These are phyloP conservation scores for Apiospora rasikravindrae DNA, from an alignment of 2,329 filamentous ascomycete species.

Conservation along the genomic window DNA sequence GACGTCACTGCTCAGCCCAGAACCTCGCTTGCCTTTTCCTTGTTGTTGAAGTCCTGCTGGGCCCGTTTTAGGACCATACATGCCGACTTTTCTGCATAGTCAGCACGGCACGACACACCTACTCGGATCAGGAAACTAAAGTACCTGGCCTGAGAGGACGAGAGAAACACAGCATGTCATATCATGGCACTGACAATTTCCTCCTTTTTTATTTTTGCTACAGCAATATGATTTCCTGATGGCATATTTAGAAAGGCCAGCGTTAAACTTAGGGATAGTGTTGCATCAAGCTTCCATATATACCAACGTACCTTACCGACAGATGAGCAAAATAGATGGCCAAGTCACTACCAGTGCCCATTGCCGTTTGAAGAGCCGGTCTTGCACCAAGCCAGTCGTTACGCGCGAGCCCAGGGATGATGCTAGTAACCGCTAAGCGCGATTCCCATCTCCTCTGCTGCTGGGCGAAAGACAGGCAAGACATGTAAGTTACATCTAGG, in stretches of 20 bases:
- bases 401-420: background rate
- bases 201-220: background rate
- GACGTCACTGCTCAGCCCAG: background rate
- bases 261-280: background rate
- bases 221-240: background rate
- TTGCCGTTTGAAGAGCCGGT: background rate
- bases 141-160: background rate
- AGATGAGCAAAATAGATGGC: background rate
- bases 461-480: background rate
- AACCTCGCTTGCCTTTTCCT: background rate
- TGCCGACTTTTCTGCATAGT: background rate
- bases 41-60: background rate
- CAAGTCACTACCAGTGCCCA: background rate
- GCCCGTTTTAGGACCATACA: background rate
- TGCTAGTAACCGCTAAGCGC: background rate
- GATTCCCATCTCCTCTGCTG: background rate
- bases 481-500: slow-evolving; percentile 11
- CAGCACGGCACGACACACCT: background rate
- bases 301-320: background rate
- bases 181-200: background rate
- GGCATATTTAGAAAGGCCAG: background rate
- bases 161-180: background rate
- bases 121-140: background rate
- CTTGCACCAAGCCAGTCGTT: background rate
- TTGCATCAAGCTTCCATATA: background rate